These are phyloP conservation scores for Cytospora schulzeri DNA, from an alignment of 2,329 filamentous ascomycete species.

Conservation along the genomic window DNA sequence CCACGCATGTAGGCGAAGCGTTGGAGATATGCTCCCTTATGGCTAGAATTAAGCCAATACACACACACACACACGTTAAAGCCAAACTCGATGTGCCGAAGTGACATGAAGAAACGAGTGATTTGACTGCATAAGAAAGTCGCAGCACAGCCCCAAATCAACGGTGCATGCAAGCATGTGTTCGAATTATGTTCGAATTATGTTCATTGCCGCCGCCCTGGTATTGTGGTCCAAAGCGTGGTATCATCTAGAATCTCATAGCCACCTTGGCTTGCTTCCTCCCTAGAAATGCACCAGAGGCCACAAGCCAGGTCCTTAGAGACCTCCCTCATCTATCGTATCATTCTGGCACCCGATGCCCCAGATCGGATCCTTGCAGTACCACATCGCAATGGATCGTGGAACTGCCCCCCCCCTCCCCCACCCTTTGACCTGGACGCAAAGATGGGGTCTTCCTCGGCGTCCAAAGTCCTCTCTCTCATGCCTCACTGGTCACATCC, in stretches of 20 bases:
- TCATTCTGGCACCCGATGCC: not conserved
- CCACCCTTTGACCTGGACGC: no score
- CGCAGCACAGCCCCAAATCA: not conserved
- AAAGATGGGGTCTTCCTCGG: not conserved
- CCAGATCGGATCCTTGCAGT: not conserved
- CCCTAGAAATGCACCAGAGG: not conserved
- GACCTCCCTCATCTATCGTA: not conserved
- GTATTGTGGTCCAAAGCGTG: not conserved
- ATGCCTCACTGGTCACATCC: not conserved
- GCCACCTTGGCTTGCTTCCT: not conserved
- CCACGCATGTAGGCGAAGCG: not conserved
- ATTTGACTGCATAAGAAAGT: not conserved
- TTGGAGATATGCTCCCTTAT: not conserved
- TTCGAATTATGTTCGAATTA: not conserved
- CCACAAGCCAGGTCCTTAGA: not conserved
- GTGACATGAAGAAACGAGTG: not conserved
- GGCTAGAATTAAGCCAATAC: not conserved
- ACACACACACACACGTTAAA: not conserved
- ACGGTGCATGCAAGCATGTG: no score
- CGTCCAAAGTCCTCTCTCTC: not conserved
- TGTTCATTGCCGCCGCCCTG: conserved; percentile 7
- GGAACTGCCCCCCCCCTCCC: not conserved
- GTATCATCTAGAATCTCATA: conserved; percentile 2
- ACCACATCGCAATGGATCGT: not conserved
- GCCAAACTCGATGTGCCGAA: not conserved